Evolutionary conservation across 306 rosid species (phyloP), one percentile per base, ranked within the genome.

Genomic region (Castanopsis chinensis): DNA sequence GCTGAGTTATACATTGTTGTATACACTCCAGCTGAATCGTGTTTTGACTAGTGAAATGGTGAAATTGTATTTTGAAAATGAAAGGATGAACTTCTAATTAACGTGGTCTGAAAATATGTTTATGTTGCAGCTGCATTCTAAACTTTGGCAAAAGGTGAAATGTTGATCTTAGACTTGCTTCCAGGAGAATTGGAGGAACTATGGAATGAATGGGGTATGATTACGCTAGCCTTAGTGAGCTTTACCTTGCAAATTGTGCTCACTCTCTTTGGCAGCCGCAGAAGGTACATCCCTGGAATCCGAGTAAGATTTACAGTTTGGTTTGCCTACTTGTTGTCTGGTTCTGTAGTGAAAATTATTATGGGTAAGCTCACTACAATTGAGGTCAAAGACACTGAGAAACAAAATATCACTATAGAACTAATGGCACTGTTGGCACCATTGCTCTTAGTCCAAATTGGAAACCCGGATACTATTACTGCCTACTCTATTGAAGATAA

Each of bases 401-500:
- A 85, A 58, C 89, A 89, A 67, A 83, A 85, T 35, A 79, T 87
- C 33, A 60, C 37, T 1, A 80, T 85, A 9, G 87, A 88, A 80
- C 72, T 87, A 14, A 86, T 83, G 80, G 88, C 90, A 0, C 61
- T 88, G 78, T 87, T 81, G 58, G 92, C 91, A 4, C 94, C 94
- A n/a, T 79, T 91, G 33, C 89, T 91, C 63, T 84, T 91, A 25
- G 87, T 88, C 65, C 94, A 91, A 76, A 84, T 88, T 70, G 95
- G 95, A 55, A 87, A 85, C 63, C 91, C 95, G 7, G 92, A 91
- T 69, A 73, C 86, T 73, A 87, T 88, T 79, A 91, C 95, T 12
- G 92, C 95, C 25, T 91, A 86, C 85, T 88, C 92, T 43, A 88
- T 91, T 54, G 95, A 87, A 82, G 92, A 91, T 27, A 89, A 82